Base-by-base conservation (phyloP, 78 protist genomes). In the Bodo saltans region DNA sequence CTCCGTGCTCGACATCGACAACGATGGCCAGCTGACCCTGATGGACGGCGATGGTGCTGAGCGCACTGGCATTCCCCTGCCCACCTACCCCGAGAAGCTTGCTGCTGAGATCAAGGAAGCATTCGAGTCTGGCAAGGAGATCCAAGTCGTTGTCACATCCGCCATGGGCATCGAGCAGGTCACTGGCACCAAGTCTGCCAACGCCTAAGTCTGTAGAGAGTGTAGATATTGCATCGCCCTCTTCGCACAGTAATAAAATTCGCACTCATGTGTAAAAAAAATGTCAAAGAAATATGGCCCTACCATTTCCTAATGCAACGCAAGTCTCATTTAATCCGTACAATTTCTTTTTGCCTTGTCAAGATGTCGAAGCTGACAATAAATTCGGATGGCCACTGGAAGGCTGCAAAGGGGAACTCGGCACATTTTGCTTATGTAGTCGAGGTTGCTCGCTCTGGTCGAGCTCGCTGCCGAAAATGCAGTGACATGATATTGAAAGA, bases 161-260 rank as follows among this genome's bases (percentile, higher is more conserved):
- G 93, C 97, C 78, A 76, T 90, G 92, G 89, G 73, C 60, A 83
- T 88, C 79, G 95, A 92, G 78, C 83, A 41, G 32, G 79, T 88
- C 68, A 69, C 90, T 68, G 40, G 82, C 67, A 21, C 47, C 88
- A 88, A 88, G 88, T 0, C 0, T 60, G 41, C 83, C n/a, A 37
- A 70, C 29, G 21, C 25, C 35, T 70, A 69, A 81, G n/a, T n/a
- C n/a, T n/a, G n/a, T n/a, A n/a, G n/a, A n/a, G n/a, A n/a, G n/a
- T n/a, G n/a, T n/a, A n/a, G n/a, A n/a, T n/a, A n/a, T n/a, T n/a
- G n/a, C n/a, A n/a, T n/a, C n/a, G n/a, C n/a, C n/a, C n/a, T n/a
- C n/a, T n/a, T n/a, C n/a, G n/a, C n/a, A n/a, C n/a, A n/a, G n/a
- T n/a, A n/a, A n/a, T n/a, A n/a, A n/a, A n/a, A n/a, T n/a, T n/a